Evolutionary conservation across 2,329 filamentous ascomycete genomes (phyloP).

Genomic region (Diaporthe citrichinensis): DNA sequence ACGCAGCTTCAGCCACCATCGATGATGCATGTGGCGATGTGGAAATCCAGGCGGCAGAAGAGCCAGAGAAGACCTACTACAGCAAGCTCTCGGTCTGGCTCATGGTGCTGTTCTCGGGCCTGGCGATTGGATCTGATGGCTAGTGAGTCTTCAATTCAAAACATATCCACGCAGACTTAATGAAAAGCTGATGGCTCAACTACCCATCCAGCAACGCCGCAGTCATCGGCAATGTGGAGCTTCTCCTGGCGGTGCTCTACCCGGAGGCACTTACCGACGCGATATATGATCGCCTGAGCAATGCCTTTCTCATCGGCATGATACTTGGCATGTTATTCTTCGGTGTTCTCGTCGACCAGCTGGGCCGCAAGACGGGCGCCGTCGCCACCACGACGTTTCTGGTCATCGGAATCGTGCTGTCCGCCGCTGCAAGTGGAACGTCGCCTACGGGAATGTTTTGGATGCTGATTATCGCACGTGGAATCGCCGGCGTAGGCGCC

Average conservation of each 20-base stretch:
- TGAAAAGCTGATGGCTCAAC: not conserved
- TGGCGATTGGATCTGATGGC: conserved; percentile 62
- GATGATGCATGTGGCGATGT: conserved; percentile 24
- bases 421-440: conserved; percentile 60
- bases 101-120: conserved; percentile 60
- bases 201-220: conserved; percentile 54
- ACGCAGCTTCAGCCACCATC: not conserved
- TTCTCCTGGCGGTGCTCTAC: conserved; percentile 58
- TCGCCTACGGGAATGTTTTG: conserved; percentile 59
- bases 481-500: conserved; percentile 59
- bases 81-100: conserved; percentile 58
- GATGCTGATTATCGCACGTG: conserved; percentile 63
- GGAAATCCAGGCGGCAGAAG: conserved; percentile 27
- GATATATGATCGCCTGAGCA: conserved; percentile 66
- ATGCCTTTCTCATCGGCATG: conserved; percentile 68
- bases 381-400: conserved; percentile 52
- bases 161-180: no score
- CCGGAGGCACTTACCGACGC: conserved; percentile 57
- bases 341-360: conserved; percentile 59
- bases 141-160: conserved; percentile 48
- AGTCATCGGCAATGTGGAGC: conserved; percentile 60
- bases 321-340: conserved; percentile 70
- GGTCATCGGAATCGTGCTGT: conserved; percentile 61
- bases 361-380: conserved; percentile 41
- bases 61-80: conserved; percentile 46